phyloP scores from a whole-genome alignment of 1,284 basidiomycete genomes.

The Vanrija sp. region DNA sequence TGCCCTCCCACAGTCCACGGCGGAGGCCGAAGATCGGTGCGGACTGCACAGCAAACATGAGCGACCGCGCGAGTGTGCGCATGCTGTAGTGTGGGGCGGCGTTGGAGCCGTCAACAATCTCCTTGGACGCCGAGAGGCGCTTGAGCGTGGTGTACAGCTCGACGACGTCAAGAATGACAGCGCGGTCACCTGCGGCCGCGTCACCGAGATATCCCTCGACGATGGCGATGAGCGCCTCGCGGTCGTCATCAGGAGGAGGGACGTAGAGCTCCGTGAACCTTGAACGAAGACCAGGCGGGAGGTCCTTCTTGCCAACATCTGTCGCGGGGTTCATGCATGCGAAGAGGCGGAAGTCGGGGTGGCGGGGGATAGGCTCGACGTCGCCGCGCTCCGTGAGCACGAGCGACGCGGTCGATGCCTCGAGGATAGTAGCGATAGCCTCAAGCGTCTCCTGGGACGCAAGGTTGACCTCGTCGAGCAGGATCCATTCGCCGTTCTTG shows the following conservation, averaged over 20 bases:
- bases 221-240: constrained; percentile 83
- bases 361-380: constrained; percentile 81
- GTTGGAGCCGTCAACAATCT: constrained; percentile 91
- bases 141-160: constrained; percentile 87
- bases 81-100: constrained; percentile 96
- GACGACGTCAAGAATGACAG: constrained; percentile 83
- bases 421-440: constrained; percentile 80
- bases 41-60: constrained; percentile 85
- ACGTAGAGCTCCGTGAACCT: constrained; percentile 97
- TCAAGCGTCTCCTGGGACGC: constrained; percentile 93
- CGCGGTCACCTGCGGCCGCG: constrained; percentile 76
- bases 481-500: constrained; percentile 84
- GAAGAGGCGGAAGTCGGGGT: constrained; percentile 92
- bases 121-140: constrained; percentile 68
- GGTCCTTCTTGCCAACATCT: constrained; percentile 96
- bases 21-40: constrained; percentile 73
- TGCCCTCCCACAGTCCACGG: constrained; percentile 90
- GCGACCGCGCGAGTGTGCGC: constrained; percentile 86
- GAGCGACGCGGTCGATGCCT: constrained; percentile 80
- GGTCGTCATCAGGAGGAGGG: constrained; percentile 84
- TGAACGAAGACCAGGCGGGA: constrained; percentile 82
- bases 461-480: constrained; percentile 95
- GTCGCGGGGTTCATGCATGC: constrained; percentile 99
- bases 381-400: constrained; percentile 92
- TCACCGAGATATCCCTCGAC: constrained; percentile 87